Evolutionary conservation across 2,329 filamentous ascomycete genomes (phyloP).

Genomic region (Neonectria coccinea): DNA sequence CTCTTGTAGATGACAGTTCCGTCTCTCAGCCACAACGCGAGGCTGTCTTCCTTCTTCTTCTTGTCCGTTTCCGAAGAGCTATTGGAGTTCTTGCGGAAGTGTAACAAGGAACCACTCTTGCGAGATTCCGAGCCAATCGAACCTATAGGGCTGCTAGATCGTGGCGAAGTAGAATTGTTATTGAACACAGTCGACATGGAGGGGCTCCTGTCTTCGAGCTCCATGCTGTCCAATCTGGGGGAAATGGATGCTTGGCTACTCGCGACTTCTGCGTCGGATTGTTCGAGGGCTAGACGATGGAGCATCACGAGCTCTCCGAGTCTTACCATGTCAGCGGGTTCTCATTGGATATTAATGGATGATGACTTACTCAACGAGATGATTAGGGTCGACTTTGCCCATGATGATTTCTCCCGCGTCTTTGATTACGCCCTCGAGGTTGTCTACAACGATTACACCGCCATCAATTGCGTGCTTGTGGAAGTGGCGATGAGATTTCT

Average conservation of each 20-base stretch:
- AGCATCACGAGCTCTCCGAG: slow-evolving; percentile 83
- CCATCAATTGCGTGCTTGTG: slow-evolving; percentile 75
- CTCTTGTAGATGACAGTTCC: slow-evolving; percentile 78
- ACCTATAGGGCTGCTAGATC: slow-evolving; percentile 49
- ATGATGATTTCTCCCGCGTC: slow-evolving; percentile 90
- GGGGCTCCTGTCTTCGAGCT: slow-evolving; percentile 49
- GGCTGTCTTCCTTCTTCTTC: slow-evolving; percentile 60
- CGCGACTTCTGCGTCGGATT: slow-evolving; percentile 51
- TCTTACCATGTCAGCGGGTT: slow-evolving; percentile 51
- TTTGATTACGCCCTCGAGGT: slow-evolving; percentile 80
- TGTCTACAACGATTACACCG: slow-evolving; percentile 78
- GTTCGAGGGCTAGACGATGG: slow-evolving; percentile 57
- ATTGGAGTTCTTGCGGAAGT: slow-evolving; percentile 47
- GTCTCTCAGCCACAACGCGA: slow-evolving; percentile 67
- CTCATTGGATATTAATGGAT: background rate
- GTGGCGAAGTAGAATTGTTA: slow-evolving; percentile 37
- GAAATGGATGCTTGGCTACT: slow-evolving; percentile 46
- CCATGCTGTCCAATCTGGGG: slow-evolving; percentile 52
- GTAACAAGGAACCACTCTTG: slow-evolving; percentile 50
- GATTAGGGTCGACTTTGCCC: slow-evolving; percentile 76
- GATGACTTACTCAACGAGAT: slow-evolving; percentile 79
- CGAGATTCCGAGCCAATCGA: slow-evolving; percentile 47
- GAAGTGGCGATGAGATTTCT: slow-evolving; percentile 65
- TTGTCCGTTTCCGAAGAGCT: slow-evolving; percentile 51
- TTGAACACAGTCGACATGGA: slow-evolving; percentile 57